Evolutionary conservation across 768 basidiomycete species (phyloP).

Genomic region (Arthromyces matolae): DNA sequence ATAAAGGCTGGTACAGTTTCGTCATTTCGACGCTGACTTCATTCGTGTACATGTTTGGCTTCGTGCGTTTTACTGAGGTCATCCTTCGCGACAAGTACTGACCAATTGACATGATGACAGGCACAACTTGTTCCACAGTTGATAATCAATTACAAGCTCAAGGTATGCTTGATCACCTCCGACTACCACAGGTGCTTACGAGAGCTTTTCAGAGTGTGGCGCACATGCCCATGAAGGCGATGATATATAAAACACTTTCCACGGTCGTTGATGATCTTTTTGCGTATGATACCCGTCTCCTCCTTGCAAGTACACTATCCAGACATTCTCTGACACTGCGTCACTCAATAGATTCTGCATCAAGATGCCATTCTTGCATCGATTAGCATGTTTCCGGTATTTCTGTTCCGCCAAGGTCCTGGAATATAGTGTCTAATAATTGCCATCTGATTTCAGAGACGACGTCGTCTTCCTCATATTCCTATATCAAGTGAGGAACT

Average conservation of each 20-base stretch:
- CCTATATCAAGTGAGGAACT: slow-evolving; percentile 77
- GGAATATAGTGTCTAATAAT: slow-evolving; percentile 17
- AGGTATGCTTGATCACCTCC: slow-evolving; percentile 47
- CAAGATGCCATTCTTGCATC: slow-evolving; percentile 94
- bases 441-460: slow-evolving; percentile 44
- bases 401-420: slow-evolving; percentile 17
- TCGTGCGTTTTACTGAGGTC: slow-evolving; percentile 55
- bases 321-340: slow-evolving; percentile 14
- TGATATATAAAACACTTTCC: slow-evolving; percentile 92
- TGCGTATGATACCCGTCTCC: slow-evolving; percentile 49
- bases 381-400: slow-evolving; percentile 79
- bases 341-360: slow-evolving; percentile 70
- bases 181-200: slow-evolving; percentile 5
- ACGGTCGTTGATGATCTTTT: slow-evolving; percentile 92
- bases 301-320: slow-evolving; percentile 3
- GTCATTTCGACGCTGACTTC: slow-evolving; percentile 89
- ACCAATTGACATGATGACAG: slow-evolving; percentile 32
- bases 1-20: slow-evolving; percentile 96
- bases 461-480: slow-evolving; percentile 91
- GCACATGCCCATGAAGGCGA: slow-evolving; percentile 98
- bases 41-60: slow-evolving; percentile 96
- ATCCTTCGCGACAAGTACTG: background rate
- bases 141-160: slow-evolving; percentile 97
- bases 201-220: slow-evolving; percentile 69
- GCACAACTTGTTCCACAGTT: slow-evolving; percentile 83